phyloP scores from a whole-genome alignment of 1,284 basidiomycete species.

The Moesziomyces sp. region DNA sequence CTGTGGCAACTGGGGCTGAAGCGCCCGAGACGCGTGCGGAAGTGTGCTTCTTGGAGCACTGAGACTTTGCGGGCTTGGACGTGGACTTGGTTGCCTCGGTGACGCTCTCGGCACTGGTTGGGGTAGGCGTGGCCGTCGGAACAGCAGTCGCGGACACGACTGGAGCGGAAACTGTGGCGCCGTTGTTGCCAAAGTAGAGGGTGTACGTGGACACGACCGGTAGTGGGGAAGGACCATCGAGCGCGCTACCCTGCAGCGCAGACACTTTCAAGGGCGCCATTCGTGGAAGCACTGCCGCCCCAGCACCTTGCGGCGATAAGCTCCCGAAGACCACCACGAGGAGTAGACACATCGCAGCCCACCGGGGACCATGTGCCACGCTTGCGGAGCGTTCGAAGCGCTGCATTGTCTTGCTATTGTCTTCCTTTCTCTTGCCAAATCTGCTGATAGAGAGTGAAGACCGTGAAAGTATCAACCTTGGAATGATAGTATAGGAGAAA shows the following conservation, averaged over 20 bases:
- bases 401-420: neutral
- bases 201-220: constrained; percentile 30
- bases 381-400: neutral
- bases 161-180: constrained; percentile 10
- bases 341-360: constrained; percentile 6
- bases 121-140: neutral
- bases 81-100: constrained; percentile 6
- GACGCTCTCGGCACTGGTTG: neutral
- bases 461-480: neutral
- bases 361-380: neutral
- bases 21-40: constrained; percentile 10
- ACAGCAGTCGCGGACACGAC: constrained; percentile 1
- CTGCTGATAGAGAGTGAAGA: too few species aligned
- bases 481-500: neutral
- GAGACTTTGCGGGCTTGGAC: constrained; percentile 1
- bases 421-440: neutral
- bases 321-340: neutral
- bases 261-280: constrained; percentile 5
- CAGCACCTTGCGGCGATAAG: neutral
- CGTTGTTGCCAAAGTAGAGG: constrained; percentile 23
- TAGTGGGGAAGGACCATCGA: constrained; percentile 4
- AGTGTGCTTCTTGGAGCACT: constrained; percentile 18
- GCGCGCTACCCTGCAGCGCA: neutral
- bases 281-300: constrained; percentile 23
- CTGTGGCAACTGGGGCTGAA: neutral